Evolutionary conservation across 805 yeast genomes (phyloP).

Genomic region (Candida ortonii): DNA sequence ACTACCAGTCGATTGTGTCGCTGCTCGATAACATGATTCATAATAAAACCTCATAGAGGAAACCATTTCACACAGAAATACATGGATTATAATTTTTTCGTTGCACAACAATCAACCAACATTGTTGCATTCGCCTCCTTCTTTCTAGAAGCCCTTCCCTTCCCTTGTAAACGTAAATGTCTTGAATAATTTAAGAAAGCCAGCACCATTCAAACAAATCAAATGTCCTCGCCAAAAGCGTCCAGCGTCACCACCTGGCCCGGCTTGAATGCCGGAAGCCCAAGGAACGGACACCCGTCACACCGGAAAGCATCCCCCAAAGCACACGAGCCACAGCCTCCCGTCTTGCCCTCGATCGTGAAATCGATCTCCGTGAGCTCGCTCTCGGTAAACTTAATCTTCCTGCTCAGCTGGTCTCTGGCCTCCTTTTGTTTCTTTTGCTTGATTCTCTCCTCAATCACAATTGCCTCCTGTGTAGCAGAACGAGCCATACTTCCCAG

Average conservation of each 20-base stretch:
- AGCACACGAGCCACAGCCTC: constrained; percentile 97
- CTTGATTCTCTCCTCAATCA: constrained; percentile 47
- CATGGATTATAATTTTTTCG: too few relatives aligned
- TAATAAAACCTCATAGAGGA: too few relatives aligned
- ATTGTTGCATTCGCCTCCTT: too few relatives aligned
- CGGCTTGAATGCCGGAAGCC: constrained; percentile 97
- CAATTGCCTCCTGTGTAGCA: constrained; percentile 52
- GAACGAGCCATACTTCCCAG: constrained; percentile 47
- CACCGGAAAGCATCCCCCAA: constrained; percentile 98
- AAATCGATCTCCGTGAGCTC: constrained; percentile 91
- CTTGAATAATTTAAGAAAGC: too few relatives aligned
- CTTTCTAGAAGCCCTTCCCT: too few relatives aligned
- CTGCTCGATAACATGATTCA: constrained; percentile 8
- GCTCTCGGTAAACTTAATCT: constrained; percentile 44
- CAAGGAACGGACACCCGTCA: constrained; percentile 96
- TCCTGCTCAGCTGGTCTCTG: constrained; percentile 15
- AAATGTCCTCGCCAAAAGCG: constrained; percentile 75
- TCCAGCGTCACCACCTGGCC: constrained; percentile 85
- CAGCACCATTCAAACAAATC: constrained; percentile 15
- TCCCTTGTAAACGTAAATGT: too few relatives aligned
- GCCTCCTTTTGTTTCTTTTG: constrained; percentile 29
- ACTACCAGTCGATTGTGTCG: constrained; percentile 4
- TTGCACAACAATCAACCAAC: too few relatives aligned
- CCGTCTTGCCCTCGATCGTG: constrained; percentile 94
- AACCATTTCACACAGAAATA: too few relatives aligned